Percentiles rank a stretch among this genome's conserved stretches.
Evolutionary conservation across 345 rosid species (phyloP).

Genomic region (Psidium guajava): DNA sequence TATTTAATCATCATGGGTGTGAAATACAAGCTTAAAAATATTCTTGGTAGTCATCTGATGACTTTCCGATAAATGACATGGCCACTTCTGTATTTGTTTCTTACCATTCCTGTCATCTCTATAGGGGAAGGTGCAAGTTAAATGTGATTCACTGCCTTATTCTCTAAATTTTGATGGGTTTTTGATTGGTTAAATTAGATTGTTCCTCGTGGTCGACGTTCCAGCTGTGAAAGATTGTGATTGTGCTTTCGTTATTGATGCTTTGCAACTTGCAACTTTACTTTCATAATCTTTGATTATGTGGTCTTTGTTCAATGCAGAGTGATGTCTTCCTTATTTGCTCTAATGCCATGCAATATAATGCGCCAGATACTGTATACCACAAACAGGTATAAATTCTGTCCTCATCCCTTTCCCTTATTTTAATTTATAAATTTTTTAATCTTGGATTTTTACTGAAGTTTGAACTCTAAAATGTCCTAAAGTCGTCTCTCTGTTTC

Average conservation of each 20-base stretch:
- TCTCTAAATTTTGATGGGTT: neutral
- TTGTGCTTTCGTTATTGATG: neutral
- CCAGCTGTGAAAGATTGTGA: neutral
- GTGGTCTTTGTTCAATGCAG: constrained; percentile 32
- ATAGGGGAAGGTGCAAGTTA: neutral
- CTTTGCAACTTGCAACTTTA: neutral
- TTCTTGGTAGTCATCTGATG: neutral
- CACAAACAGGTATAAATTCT: constrained; percentile 43
- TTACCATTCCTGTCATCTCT: neutral
- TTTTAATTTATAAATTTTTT: neutral
- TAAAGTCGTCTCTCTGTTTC: neutral
- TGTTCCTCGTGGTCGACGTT: neutral
- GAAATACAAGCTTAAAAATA: neutral
- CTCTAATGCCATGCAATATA: constrained; percentile 85
- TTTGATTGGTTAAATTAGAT: neutral
- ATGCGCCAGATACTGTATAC: constrained; percentile 65
- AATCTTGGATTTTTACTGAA: neutral
- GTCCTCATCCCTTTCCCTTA: neutral
- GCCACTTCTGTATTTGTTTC: neutral
- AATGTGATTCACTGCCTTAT: neutral
- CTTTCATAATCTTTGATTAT: neutral
- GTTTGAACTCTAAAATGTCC: neutral
- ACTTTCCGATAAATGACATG: neutral
- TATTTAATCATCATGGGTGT: neutral
- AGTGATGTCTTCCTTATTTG: constrained; percentile 63